Evolutionary conservation across 225 moss, liverwort and hornwort species (phyloP), one percentile per base, ranked within the genome.

Genomic region (Pleurozium schreberi): DNA sequence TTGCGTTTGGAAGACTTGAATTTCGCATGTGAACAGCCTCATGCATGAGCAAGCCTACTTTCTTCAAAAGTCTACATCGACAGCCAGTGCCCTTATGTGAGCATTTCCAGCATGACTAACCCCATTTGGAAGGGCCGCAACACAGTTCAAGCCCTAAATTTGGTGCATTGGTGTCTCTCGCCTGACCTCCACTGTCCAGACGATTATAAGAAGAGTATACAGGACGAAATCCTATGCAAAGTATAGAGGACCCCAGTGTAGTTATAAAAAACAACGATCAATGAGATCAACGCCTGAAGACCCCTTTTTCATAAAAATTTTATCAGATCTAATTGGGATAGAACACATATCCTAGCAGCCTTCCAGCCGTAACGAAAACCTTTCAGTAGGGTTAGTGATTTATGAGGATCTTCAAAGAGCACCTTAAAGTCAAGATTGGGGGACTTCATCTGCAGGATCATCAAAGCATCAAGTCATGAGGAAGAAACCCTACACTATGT

Each of bases 11-110:
- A 61, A 96, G 65, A 82, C 92, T 93, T 58, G 93, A 95, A 65
- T 95, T 98, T 80, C 92, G 92, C 95, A 98, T 96, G 82, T 95
- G 92, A 85, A 97, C 91, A 62, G 95, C 97, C 84, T 97, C 95
- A 84, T 95, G 94, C 95, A 97, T 96, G 67, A 98, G 94, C 91
- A 91, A 91, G 84, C 95, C 89, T 69, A 96, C 88, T 84, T 94
- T 97, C 88, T 96, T 95, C 93, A 98, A 79, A 80, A 93, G 88
- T 80, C 98, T 98, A 90, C 71, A 86, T 55, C 83, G 75, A 45
- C 83, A 67, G n/a, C 49, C 78, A 75, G 60, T 68, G 64, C 30
- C 52, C 45, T 86, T 30, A 30, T 43, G 49, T 81, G 50, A 66
- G 69, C 27, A 73, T 79, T 13, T 74, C 43, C 58, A 89, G 84